phyloP scores from a whole-genome alignment of 805 yeast genomes.

The Yamadazyma laniorum region DNA sequence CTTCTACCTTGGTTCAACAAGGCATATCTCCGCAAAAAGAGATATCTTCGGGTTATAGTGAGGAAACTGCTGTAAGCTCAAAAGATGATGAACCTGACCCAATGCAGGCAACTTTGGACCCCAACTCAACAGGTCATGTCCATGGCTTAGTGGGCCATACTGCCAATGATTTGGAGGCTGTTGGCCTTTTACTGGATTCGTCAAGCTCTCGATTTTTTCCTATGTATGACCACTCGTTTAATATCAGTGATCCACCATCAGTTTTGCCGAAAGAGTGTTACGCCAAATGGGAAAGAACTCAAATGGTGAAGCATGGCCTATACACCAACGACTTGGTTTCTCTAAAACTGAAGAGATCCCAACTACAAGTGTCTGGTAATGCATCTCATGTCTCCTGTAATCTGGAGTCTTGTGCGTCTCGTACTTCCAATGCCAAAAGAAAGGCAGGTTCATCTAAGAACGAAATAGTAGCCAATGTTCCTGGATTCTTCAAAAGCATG shows the following conservation, averaged over 20 bases:
- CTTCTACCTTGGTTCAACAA: too few species aligned
- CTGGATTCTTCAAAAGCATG: conserved; percentile 9
- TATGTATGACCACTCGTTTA: conserved; percentile 13
- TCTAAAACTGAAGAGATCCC: conserved; percentile 11
- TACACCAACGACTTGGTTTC: conserved; percentile 9
- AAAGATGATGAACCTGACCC: too few species aligned
- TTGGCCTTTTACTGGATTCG: too few species aligned
- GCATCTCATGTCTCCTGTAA: neutral
- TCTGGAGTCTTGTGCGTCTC: neutral
- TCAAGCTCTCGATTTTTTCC: neutral
- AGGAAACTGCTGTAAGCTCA: too few species aligned
- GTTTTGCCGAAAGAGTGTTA: conserved; percentile 13
- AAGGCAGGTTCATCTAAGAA: too few species aligned
- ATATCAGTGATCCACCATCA: conserved; percentile 13
- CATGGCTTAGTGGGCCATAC: too few species aligned
- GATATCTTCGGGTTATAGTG: too few species aligned
- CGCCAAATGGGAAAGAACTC: conserved; percentile 21
- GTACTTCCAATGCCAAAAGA: too few species aligned
- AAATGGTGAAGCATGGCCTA: conserved; percentile 18
- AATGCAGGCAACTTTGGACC: too few species aligned
- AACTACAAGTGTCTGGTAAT: neutral
- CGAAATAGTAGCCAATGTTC: conserved; percentile 5
- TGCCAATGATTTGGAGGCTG: too few species aligned
- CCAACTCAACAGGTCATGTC: too few species aligned
- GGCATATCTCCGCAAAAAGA: too few species aligned